Evolutionary conservation across 208 protist species (phyloP).

Genomic region (Leishmania braziliensis): DNA sequence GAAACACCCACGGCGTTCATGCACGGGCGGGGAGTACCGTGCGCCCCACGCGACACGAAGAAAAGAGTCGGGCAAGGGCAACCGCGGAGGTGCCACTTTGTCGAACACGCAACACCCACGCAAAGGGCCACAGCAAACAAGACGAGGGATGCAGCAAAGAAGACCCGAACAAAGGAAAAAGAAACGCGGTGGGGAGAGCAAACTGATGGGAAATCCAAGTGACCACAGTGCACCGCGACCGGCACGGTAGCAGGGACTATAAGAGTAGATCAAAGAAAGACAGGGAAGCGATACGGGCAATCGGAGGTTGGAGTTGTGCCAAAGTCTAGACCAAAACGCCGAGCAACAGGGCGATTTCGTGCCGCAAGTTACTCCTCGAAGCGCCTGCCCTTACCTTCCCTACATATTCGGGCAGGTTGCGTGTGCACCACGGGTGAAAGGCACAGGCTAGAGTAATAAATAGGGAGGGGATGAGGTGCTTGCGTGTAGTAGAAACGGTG

Average conservation of each 20-base stretch:
- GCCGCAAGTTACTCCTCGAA: neutral
- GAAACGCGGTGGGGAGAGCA: neutral
- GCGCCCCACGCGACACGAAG: neutral
- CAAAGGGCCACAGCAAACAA: neutral
- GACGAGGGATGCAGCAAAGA: neutral
- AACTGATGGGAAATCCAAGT: neutral
- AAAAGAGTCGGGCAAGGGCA: neutral
- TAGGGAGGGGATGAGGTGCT: neutral
- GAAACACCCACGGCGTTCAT: neutral
- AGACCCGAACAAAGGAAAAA: neutral
- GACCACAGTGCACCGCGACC: neutral
- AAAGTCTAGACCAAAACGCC: neutral
- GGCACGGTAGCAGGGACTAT: neutral
- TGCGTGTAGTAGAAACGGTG: neutral
- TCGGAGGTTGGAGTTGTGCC: neutral
- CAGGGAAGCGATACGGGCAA: neutral
- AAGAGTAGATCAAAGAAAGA: neutral
- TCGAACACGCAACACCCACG: neutral
- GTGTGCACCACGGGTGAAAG: neutral
- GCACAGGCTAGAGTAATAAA: neutral
- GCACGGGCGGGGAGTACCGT: neutral
- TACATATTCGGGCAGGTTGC: neutral
- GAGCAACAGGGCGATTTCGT: neutral
- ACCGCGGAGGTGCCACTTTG: neutral
- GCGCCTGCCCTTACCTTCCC: neutral